These are phyloP conservation scores for Sclerotiophoma versabilis DNA, from an alignment of 2,329 filamentous ascomycete species.

Conservation along the genomic window DNA sequence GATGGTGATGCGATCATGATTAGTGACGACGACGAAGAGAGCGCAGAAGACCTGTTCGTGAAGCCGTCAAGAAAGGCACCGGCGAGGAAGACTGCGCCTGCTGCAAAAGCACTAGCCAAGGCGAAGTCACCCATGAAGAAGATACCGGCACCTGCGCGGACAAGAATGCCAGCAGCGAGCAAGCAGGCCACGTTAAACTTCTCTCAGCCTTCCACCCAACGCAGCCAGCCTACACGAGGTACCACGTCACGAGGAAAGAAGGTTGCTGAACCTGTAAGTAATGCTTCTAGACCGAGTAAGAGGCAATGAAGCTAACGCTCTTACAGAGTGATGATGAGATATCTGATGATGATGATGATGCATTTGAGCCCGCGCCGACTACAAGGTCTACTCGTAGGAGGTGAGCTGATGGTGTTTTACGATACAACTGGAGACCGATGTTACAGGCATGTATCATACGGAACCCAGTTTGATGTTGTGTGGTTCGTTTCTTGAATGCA, in stretches of 20 bases:
- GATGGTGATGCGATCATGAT: slow-evolving; percentile 53
- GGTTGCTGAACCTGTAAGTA: slow-evolving; percentile 51
- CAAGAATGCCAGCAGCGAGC: slow-evolving; percentile 25
- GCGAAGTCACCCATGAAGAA: slow-evolving; percentile 16
- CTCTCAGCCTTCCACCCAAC: slow-evolving; percentile 48
- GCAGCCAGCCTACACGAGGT: slow-evolving; percentile 40
- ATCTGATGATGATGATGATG: slow-evolving; percentile 51
- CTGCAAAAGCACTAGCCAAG: slow-evolving; percentile 22
- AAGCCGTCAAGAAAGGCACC: slow-evolving; percentile 38
- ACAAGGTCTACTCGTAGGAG: slow-evolving; percentile 36
- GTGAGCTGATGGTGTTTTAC: slow-evolving; percentile 14
- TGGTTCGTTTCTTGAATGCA: neutral
- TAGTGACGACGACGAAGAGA: slow-evolving; percentile 58
- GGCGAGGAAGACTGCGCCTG: slow-evolving; percentile 37
- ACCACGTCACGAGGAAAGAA: slow-evolving; percentile 37
- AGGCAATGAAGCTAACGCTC: slow-evolving; percentile 10
- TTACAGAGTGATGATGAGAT: slow-evolving; percentile 52
- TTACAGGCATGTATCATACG: neutral
- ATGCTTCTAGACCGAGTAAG: neutral
- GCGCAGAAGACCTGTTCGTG: slow-evolving; percentile 55
- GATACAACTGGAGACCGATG: neutral
- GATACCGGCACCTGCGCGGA: slow-evolving; percentile 24
- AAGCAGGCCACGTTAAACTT: slow-evolving; percentile 54
- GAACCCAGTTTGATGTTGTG: neutral
- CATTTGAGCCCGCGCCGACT: slow-evolving; percentile 47